Conservation (phyloP, 1,284 basidiomycete genomes). For the Moesziomyces antarcticus region DNA sequence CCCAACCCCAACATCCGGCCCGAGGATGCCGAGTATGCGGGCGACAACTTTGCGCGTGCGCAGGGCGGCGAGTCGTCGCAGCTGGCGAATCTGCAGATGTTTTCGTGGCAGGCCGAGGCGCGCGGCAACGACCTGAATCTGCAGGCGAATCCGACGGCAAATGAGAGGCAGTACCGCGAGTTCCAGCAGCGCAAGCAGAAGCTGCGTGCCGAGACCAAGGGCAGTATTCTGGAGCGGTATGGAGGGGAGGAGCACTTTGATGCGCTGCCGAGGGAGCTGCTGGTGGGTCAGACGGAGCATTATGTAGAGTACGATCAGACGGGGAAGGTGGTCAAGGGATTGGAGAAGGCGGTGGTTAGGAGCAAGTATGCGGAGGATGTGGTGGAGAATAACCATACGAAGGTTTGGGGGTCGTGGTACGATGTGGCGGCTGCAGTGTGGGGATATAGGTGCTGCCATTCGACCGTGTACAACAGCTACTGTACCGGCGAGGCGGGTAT, state of each 20-base stretch:
- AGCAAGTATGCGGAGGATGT: conserved; percentile 83
- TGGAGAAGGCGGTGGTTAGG: conserved; percentile 81
- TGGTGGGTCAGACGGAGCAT: conserved; percentile 93
- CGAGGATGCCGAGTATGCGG: conserved; percentile 91
- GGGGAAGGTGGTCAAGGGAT: conserved; percentile 91
- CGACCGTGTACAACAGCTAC: conserved; percentile 84
- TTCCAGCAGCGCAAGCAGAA: conserved; percentile 92
- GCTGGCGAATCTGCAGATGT: conserved; percentile 90
- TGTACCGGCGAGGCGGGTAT: conserved; percentile 91
- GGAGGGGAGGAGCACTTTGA: conserved; percentile 94
- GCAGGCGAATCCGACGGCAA: conserved; percentile 93
- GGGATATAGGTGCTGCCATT: conserved; percentile 97
- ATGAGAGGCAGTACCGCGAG: conserved; percentile 88
- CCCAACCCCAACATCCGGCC: conserved; percentile 80
- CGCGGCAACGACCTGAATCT: conserved; percentile 94
- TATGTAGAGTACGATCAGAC: conserved; percentile 97
- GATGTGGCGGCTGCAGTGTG: conserved; percentile 78
- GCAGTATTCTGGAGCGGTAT: conserved; percentile 74
- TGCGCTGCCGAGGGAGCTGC: conserved; percentile 84
- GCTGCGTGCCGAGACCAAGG: conserved; percentile 85
- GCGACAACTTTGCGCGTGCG: conserved; percentile 92
- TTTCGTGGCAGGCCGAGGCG: conserved; percentile 95
- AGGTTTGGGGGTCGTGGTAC: conserved; percentile 97
- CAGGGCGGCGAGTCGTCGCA: conserved; percentile 86
- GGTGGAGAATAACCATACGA: conserved; percentile 90